These are phyloP conservation scores for Magnaporthiopsis rhizophila DNA, from an alignment of 2,329 filamentous ascomycete species.

Conservation along the genomic window DNA sequence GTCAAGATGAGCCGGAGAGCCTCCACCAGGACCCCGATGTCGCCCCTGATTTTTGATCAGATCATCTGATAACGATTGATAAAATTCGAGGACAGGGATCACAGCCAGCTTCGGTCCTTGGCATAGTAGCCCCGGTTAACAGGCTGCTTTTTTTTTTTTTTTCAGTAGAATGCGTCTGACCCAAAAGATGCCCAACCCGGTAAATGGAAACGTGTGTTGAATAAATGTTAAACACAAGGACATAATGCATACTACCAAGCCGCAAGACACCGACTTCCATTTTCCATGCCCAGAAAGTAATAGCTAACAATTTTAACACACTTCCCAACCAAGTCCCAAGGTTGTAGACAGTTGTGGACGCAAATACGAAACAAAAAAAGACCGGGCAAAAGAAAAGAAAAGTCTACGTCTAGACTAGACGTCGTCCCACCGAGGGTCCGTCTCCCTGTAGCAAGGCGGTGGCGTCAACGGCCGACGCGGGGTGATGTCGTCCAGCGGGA, in stretches of 20 bases:
- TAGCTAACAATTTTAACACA: no score
- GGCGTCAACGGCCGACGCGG: background rate
- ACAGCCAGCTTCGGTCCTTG: background rate
- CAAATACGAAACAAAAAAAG: no score
- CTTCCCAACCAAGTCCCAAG: no score
- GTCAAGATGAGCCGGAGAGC: background rate
- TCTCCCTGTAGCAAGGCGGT: background rate
- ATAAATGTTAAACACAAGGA: no score
- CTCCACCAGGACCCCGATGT: background rate
- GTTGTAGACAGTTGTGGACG: no score
- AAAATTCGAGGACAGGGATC: constrained; percentile 1
- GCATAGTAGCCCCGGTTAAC: background rate
- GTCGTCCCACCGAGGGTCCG: background rate
- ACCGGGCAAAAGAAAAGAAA: background rate
- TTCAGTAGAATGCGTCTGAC: background rate
- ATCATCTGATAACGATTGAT: constrained; percentile 9
- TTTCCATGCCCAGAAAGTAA: no score
- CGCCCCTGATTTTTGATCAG: constrained; percentile 6
- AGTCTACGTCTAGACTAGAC: background rate
- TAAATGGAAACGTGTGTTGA: no score
- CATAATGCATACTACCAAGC: no score
- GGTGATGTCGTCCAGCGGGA: background rate
- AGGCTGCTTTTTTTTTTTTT: background rate
- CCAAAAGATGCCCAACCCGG: no score
- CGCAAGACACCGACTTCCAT: no score